A percentile compares a stretch with the other conserved stretches of the same genome.
Conservation (phyloP, 306 rosid genomes). For the Quercus variabilis region DNA sequence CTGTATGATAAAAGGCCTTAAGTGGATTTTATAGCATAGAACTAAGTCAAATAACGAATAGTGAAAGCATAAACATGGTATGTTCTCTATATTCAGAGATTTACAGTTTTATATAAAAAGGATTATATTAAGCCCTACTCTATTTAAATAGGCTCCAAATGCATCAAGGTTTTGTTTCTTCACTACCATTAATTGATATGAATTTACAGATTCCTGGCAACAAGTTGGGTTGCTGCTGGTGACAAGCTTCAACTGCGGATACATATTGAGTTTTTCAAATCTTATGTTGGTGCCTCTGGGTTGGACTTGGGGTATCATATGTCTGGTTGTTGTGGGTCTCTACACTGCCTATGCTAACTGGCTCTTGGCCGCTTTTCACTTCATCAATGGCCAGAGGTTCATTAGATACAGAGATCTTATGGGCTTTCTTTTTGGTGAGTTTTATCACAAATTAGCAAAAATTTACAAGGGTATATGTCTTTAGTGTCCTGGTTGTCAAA, state of each 20-base stretch:
- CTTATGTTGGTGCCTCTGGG: conserved; percentile 52
- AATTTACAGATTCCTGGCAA: conserved; percentile 55
- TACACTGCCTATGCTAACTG: conserved; percentile 62
- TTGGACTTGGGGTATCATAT: conserved; percentile 58
- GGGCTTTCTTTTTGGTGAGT: conserved; percentile 47
- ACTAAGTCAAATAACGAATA: too few species aligned
- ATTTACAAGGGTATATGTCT: not conserved
- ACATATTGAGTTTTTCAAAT: conserved; percentile 49
- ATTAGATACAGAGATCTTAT: conserved; percentile 68
- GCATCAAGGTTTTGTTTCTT: too few species aligned
- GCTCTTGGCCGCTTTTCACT: conserved; percentile 60
- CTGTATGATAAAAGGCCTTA: too few species aligned
- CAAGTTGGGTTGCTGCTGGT: conserved; percentile 63
- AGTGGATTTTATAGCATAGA: too few species aligned
- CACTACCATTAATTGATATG: not conserved
- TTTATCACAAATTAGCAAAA: not conserved
- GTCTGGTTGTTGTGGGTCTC: conserved; percentile 44
- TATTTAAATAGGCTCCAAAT: too few species aligned
- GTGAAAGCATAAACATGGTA: too few species aligned
- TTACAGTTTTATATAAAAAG: too few species aligned
- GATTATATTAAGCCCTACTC: too few species aligned
- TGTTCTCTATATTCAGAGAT: too few species aligned
- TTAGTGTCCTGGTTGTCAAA: not conserved
- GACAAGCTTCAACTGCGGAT: conserved; percentile 51
- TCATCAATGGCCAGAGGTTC: conserved; percentile 54